phyloP scores from a whole-genome alignment of 2,329 filamentous ascomycete genomes.

The Paraphoma chrysanthemicola region DNA sequence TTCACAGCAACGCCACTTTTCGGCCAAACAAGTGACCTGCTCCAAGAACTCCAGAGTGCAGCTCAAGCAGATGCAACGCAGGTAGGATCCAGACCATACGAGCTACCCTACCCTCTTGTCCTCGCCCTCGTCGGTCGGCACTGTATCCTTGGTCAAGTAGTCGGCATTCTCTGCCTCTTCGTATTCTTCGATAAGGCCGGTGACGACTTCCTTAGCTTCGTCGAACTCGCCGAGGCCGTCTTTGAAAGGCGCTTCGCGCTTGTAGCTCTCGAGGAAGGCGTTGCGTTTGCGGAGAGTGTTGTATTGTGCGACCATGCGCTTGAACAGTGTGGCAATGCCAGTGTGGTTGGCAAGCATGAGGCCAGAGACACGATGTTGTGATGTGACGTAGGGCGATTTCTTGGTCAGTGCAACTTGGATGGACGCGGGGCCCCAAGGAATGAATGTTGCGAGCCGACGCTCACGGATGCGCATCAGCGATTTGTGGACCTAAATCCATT shows the following conservation, averaged over 20 bases:
- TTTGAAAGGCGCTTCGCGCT: constrained; percentile 90
- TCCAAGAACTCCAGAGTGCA: constrained; percentile 14
- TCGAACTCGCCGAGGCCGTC: constrained; percentile 95
- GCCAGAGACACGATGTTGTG: constrained; percentile 92
- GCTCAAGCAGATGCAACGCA: constrained; percentile 10
- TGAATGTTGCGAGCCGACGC: constrained; percentile 91
- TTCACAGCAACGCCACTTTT: constrained; percentile 12
- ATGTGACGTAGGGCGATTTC: constrained; percentile 93
- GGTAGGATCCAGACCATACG: background rate
- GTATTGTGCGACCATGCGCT: constrained; percentile 90
- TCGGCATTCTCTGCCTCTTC: constrained; percentile 91
- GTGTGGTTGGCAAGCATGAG: constrained; percentile 99
- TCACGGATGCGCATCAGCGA: constrained; percentile 95
- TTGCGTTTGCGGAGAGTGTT: constrained; percentile 95
- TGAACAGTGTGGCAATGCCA: constrained; percentile 95
- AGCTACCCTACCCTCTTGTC: constrained; percentile 37
- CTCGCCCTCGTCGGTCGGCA: constrained; percentile 45
- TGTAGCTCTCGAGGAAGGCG: constrained; percentile 95
- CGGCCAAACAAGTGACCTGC: constrained; percentile 2
- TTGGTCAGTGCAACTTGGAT: constrained; percentile 98
- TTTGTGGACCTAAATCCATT: constrained; percentile 75
- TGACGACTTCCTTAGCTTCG: constrained; percentile 88
- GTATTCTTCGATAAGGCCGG: constrained; percentile 91
- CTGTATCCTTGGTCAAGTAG: constrained; percentile 78
- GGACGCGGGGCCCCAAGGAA: constrained; percentile 96